Evolutionary conservation across 2,329 filamentous ascomycete species (phyloP).

Genomic region (Fusarium sp.): DNA sequence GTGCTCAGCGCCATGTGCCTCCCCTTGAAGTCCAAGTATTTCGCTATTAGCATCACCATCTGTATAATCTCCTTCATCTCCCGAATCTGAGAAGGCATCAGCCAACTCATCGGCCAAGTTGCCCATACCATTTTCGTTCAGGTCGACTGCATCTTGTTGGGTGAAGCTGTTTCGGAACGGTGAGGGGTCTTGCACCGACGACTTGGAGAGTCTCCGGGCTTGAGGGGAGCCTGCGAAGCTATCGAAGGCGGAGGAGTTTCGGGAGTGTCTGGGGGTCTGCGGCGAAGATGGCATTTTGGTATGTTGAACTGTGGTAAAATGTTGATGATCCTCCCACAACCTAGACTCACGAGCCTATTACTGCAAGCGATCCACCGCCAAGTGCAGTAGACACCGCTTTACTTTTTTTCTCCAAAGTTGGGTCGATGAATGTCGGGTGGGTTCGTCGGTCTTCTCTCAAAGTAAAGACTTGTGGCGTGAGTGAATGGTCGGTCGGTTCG

Average conservation of each 20-base stretch:
- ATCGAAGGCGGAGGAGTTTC: slow-evolving; percentile 67
- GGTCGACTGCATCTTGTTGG: slow-evolving; percentile 61
- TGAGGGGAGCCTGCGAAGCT: slow-evolving; percentile 60
- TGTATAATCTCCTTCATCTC: slow-evolving; percentile 67
- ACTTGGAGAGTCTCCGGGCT: slow-evolving; percentile 63
- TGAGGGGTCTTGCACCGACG: slow-evolving; percentile 62
- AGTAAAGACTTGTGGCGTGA: slow-evolving; percentile 14
- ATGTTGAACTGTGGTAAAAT: slow-evolving; percentile 15
- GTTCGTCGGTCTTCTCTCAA: slow-evolving; percentile 1
- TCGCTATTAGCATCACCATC: slow-evolving; percentile 55
- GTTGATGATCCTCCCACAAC: slow-evolving; percentile 26
- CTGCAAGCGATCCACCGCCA: slow-evolving; percentile 33
- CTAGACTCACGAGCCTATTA: slow-evolving; percentile 26
- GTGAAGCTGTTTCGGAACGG: slow-evolving; percentile 62
- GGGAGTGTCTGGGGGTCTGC: slow-evolving; percentile 69
- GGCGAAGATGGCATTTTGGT: slow-evolving; percentile 57
- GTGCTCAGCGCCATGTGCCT: slow-evolving; percentile 15
- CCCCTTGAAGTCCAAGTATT: slow-evolving; percentile 15
- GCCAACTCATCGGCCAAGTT: slow-evolving; percentile 86
- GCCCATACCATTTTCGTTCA: slow-evolving; percentile 71
- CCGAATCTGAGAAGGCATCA: slow-evolving; percentile 76
- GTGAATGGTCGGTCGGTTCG: slow-evolving; percentile 19
- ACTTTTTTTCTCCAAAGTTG: not conserved
- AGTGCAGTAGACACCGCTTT: slow-evolving; percentile 18
- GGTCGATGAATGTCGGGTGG: not conserved